These are phyloP conservation scores for Kentomonas sorsogonicus DNA, from an alignment of 208 protist genomes.

Conservation along the genomic window DNA sequence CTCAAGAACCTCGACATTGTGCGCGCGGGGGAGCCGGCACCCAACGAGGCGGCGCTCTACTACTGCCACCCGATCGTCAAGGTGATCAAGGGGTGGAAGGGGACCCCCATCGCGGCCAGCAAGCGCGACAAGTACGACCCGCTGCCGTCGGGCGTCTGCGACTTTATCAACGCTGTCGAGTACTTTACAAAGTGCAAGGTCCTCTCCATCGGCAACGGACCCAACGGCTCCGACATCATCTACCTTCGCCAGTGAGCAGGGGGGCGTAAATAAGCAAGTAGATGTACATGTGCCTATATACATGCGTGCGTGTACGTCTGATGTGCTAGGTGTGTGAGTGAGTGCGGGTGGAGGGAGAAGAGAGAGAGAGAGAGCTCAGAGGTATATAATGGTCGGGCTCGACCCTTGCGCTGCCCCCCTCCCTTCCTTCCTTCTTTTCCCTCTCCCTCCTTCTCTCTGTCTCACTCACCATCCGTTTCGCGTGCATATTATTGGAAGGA, in stretches of 20 bases:
- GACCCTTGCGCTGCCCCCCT: no score
- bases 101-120: slow-evolving; percentile 57
- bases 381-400: no score
- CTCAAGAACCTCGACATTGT: slow-evolving; percentile 89
- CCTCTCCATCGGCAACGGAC: slow-evolving; percentile 90
- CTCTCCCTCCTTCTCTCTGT: no score
- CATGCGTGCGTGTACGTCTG: no score
- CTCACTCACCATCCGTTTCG: background rate
- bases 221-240: slow-evolving; percentile 80
- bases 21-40: slow-evolving; percentile 80
- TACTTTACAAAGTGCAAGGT: slow-evolving; percentile 81
- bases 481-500: background rate
- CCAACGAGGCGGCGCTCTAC: slow-evolving; percentile 68
- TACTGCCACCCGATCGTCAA: slow-evolving; percentile 88
- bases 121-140: slow-evolving; percentile 45
- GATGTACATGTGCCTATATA: no score
- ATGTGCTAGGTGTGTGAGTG: no score
- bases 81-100: slow-evolving; percentile 78
- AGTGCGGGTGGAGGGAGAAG: background rate
- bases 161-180: slow-evolving; percentile 78
- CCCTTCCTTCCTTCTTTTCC: no score
- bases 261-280: no score
- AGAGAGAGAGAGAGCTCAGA: no score
- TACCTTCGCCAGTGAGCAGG: slow-evolving; percentile 73
- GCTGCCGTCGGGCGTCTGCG: slow-evolving; percentile 74